Evolutionary conservation across 306 rosid genomes (phyloP), one percentile per base, ranked within the genome.

Genomic region (Acacia confusa): DNA sequence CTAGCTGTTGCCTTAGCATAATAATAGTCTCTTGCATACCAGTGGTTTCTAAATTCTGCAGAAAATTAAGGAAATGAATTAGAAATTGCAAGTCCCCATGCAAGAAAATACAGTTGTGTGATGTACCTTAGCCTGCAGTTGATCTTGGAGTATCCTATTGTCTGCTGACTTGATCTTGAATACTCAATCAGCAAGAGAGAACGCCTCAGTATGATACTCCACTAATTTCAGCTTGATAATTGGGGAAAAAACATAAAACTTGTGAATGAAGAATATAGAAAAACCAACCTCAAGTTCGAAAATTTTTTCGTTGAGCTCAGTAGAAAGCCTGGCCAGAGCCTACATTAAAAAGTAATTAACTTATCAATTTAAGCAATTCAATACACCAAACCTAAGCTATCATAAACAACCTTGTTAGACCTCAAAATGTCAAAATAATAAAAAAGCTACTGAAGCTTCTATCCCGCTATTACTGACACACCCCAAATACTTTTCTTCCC

Each of bases 71-170:
- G 55, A 78, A 13, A 22, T 6, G 34, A 45, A 86, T 47, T 22
- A 79, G 75, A 28, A 63, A 50, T 44, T 48, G n/a, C 67, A 64
- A 71, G 58, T 81, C 57, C 40, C 64, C 24, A 69, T 30, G 61
- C 50, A 84, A 79, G 63, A 32, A 52, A 50, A n/a, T 27, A 61
- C 27, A 84, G 28, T 27, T 27, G 47, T 36, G 27, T 53, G 75
- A 80, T 47, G 69, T 87, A 94, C 98, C 98, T 89, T 94, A 81
- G 76, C 78, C 81, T 90, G 92, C 36, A 94, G 92, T 74, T 92
- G 95, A 84, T 94, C 97, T 84, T 92, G 97, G 74, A 94, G 94
- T 89, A 94, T 88, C 85, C 97, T 90, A 84, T 94, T 92, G 86
- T 94, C 97, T 30, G 97, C 98, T 78, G 95, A 84, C 85, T 92